phyloP scores from a whole-genome alignment of 2,329 filamentous ascomycete species.

The Fonsecaea nubica region DNA sequence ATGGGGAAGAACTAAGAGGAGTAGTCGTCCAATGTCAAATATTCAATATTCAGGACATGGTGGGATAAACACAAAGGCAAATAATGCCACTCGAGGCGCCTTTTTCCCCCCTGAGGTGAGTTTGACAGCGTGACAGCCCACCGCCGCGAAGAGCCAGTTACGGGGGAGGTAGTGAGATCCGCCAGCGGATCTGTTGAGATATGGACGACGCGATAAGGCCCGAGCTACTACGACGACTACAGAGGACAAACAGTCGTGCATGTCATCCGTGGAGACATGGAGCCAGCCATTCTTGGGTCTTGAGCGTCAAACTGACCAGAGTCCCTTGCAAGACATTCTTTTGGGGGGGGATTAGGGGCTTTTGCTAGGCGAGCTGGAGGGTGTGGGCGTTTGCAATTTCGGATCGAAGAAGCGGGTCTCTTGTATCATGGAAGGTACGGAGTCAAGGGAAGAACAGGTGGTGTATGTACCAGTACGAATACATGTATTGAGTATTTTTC shows the following conservation, averaged over 20 bases:
- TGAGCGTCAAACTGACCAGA: background rate
- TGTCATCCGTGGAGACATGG: background rate
- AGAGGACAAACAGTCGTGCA: no score
- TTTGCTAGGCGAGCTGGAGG: background rate
- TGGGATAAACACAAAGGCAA: conserved; percentile 3
- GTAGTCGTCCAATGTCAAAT: background rate
- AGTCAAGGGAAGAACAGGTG: no score
- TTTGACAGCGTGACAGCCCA: background rate
- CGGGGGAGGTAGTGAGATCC: background rate
- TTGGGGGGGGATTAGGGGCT: background rate
- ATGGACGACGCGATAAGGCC: background rate
- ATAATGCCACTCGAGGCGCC: background rate
- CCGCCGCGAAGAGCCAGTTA: background rate
- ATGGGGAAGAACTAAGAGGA: background rate
- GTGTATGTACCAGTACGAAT: background rate
- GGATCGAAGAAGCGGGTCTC: background rate
- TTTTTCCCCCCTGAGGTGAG: background rate
- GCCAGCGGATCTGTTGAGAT: conserved; percentile 3
- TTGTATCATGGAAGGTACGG: background rate
- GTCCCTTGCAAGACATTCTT: background rate
- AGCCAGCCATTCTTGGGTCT: background rate
- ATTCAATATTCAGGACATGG: background rate
- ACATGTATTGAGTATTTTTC: conserved; percentile 5
- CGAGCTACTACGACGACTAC: no score
- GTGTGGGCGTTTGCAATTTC: background rate